These are phyloP conservation scores for Hygrophorus russula DNA, from an alignment of 768 basidiomycete species.

Conservation along the genomic window DNA sequence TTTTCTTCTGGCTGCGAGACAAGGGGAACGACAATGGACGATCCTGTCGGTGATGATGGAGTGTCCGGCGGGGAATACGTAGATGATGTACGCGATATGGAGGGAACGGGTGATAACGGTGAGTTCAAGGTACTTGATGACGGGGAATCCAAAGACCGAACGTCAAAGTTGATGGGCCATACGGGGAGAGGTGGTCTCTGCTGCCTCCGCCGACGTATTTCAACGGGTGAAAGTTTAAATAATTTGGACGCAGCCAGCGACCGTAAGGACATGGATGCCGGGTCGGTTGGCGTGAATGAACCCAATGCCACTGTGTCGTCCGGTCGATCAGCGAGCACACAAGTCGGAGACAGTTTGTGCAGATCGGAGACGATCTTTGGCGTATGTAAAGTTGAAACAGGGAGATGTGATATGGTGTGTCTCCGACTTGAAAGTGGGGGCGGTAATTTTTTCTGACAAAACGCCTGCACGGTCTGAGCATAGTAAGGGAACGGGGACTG, in stretches of 20 bases:
- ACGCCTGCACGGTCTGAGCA: background rate
- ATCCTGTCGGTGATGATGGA: slow-evolving; percentile 10
- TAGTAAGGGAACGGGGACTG: background rate
- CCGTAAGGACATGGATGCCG: slow-evolving; percentile 21
- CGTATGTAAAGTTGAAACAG: slow-evolving; percentile 11
- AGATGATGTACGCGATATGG: slow-evolving; percentile 33
- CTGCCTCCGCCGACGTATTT: background rate
- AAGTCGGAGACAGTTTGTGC: slow-evolving; percentile 12
- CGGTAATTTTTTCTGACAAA: too few species aligned
- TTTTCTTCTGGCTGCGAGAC: slow-evolving; percentile 5
- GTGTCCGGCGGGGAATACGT: slow-evolving; percentile 8
- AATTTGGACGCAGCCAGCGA: slow-evolving; percentile 4
- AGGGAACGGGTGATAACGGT: slow-evolving; percentile 7
- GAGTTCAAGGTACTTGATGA: background rate
- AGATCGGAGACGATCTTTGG: slow-evolving; percentile 13
- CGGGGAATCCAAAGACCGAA: background rate
- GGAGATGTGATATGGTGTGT: slow-evolving; percentile 15
- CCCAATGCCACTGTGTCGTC: slow-evolving; percentile 20
- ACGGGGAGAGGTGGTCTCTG: background rate
- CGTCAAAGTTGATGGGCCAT: background rate
- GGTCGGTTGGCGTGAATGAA: slow-evolving; percentile 27
- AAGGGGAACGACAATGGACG: slow-evolving; percentile 10
- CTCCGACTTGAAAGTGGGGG: background rate
- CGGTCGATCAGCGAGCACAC: slow-evolving; percentile 14
- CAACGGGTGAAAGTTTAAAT: background rate